These are phyloP conservation scores for Puccinellia tenuiflora DNA, from an alignment of 176 grass and related monocot genomes.

Conservation along the genomic window DNA sequence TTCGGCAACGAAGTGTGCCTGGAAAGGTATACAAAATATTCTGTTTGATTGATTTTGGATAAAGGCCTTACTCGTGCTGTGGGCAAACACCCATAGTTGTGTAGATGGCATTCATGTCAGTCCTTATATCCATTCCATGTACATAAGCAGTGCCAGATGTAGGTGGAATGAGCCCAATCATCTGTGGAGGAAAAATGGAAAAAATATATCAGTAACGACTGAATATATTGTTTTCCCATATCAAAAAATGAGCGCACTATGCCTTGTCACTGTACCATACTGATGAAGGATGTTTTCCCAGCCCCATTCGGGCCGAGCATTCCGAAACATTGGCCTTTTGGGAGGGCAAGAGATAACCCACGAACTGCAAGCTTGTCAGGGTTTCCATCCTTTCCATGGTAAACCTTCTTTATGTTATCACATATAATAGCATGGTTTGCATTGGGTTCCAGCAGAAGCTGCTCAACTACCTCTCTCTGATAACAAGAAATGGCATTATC, in stretches of 20 bases:
- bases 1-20: background rate
- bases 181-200: constrained; percentile 33
- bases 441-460: constrained; percentile 47
- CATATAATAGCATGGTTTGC: constrained; percentile 58
- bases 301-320: constrained; percentile 97
- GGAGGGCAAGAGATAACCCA: constrained; percentile 87
- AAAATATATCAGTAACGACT: background rate
- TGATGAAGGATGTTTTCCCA: constrained; percentile 97
- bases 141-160: constrained; percentile 80
- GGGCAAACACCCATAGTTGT: constrained; percentile 94
- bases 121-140: constrained; percentile 79
- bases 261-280: constrained; percentile 54
- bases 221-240: background rate
- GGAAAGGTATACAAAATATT: background rate
- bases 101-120: constrained; percentile 67
- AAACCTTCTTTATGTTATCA: constrained; percentile 76
- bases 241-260: background rate
- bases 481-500: constrained; percentile 5
- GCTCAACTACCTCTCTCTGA: constrained; percentile 71
- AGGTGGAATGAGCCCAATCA: constrained; percentile 81
- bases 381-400: constrained; percentile 83
- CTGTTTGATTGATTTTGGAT: background rate
- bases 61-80: constrained; percentile 71
- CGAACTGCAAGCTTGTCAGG: constrained; percentile 79
- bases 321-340: constrained; percentile 88